These are phyloP conservation scores for Geotrichum phurueaensis DNA, from an alignment of 1,139 yeast species.

Conservation along the genomic window DNA sequence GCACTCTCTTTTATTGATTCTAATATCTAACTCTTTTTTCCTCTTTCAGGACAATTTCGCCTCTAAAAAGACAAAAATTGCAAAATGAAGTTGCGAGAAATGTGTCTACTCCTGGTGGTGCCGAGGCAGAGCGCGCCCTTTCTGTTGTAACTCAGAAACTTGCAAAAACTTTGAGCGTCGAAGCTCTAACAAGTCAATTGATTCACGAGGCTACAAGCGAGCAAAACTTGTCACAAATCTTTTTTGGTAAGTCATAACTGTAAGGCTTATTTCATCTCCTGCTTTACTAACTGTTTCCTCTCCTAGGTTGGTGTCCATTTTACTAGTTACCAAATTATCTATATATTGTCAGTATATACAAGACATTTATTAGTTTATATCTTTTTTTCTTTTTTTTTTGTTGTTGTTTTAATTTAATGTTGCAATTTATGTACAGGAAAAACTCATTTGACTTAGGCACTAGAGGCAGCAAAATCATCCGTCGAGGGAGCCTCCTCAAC, in stretches of 20 bases:
- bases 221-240: conserved; percentile 65
- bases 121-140: conserved; percentile 78
- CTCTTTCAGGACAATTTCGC: conserved; percentile 30
- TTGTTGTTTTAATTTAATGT: background rate
- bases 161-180: conserved; percentile 67
- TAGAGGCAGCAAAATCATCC: background rate
- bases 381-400: background rate
- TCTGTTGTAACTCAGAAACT: conserved; percentile 67
- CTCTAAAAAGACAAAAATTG: conserved; percentile 43
- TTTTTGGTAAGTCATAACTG: conserved; percentile 66
- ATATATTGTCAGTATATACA: background rate
- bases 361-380: background rate
- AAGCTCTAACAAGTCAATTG: conserved; percentile 77
- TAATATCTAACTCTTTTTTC: background rate
- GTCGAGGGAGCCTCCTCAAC: conserved; percentile 4
- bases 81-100: conserved; percentile 34
- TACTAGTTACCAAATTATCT: conserved; percentile 10
- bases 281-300: background rate
- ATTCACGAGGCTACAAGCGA: conserved; percentile 69
- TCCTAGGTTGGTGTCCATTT: conserved; percentile 26
- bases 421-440: background rate
- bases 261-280: background rate
- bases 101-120: conserved; percentile 40
- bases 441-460: background rate
- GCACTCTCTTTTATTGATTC: background rate